phyloP scores from a whole-genome alignment of 163 green algal genomes.

The Dunaliella salina region DNA sequence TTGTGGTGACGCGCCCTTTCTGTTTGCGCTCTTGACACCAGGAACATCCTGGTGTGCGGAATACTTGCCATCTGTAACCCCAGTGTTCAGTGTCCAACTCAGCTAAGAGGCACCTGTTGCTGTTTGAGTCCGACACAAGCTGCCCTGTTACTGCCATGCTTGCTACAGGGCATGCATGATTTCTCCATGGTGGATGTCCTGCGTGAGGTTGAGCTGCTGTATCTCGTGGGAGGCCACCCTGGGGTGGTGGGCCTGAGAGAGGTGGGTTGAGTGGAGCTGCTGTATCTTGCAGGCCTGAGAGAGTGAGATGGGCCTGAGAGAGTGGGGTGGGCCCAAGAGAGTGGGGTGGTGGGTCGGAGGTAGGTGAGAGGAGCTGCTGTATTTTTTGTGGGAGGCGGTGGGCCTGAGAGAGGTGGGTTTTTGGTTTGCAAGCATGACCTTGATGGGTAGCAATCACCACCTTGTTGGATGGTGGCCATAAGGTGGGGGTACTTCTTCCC shows the following conservation, averaged over 20 bases:
- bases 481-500: no score
- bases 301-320: conserved; percentile 14
- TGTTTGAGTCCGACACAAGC: no score
- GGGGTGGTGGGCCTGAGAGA: conserved; percentile 16
- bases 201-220: conserved; percentile 29
- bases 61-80: no score
- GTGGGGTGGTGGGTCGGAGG: conserved; percentile 12
- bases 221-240: conserved; percentile 21
- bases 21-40: no score
- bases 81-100: no score
- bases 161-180: conserved; percentile 24
- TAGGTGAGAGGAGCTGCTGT: conserved; percentile 25
- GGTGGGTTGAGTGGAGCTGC: conserved; percentile 21
- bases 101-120: no score
- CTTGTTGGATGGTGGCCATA: no score
- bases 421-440: no score
- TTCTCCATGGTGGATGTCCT: conserved; percentile 16
- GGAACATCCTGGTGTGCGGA: no score
- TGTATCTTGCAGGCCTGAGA: conserved; percentile 24
- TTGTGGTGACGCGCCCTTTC: no score
- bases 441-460: no score
- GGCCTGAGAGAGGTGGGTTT: not conserved
- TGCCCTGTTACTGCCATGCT: conserved; percentile 14
- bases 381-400: conserved; percentile 20
- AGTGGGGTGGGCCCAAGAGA: no score